Evolutionary conservation across 352 stramenopile genomes (phyloP).

Genomic region (Phytopythium cucurbitacearum): DNA sequence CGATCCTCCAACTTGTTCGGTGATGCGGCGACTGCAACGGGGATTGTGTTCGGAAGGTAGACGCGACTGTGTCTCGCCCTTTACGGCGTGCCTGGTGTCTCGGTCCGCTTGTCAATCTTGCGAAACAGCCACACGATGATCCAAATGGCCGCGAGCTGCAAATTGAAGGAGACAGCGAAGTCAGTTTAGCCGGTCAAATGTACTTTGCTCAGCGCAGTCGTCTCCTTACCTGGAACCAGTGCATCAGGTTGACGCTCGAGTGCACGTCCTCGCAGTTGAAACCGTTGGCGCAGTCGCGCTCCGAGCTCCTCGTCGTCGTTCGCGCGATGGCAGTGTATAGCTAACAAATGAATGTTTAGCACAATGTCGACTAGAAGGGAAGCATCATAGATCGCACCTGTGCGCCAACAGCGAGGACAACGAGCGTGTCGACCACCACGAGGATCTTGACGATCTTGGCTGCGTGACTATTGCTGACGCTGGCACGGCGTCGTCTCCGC

Average conservation of each 20-base stretch:
- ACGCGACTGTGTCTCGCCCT: no score
- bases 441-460: background rate
- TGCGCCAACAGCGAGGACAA: background rate
- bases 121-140: slow-evolving; percentile 24
- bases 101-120: background rate
- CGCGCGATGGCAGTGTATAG: slow-evolving; percentile 15
- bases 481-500: no score
- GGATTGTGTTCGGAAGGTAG: no score
- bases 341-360: background rate
- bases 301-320: slow-evolving; percentile 3
- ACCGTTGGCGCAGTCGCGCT: slow-evolving; percentile 26
- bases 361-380: no score
- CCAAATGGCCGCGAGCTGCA: slow-evolving; percentile 13
- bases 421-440: background rate
- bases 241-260: slow-evolving; percentile 15
- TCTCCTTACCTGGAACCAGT: slow-evolving; percentile 18
- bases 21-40: no score
- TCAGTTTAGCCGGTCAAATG: background rate
- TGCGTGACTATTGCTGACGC: no score
- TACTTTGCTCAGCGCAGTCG: background rate
- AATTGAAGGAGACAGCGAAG: background rate
- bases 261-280: slow-evolving; percentile 10
- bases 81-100: no score
- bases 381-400: no score
- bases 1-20: no score